Base-by-base conservation (phyloP, 257 asterid species). In the Penstemon davidsonii region DNA sequence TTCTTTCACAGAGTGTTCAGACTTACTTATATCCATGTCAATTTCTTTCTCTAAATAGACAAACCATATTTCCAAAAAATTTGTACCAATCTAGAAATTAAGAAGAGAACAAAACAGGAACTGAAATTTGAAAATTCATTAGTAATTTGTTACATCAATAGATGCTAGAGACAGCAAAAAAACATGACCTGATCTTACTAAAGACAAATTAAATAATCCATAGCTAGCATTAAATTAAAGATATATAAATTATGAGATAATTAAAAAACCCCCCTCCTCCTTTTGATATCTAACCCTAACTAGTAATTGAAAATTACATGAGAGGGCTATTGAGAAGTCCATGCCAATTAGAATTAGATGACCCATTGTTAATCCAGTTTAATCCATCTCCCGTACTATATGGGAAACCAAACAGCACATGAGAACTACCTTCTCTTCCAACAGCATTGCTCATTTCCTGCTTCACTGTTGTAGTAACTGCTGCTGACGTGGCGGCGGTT, bases 281-380 rank as follows among this genome's bases (percentile, higher is more conserved):
- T 25, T 25, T 25, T 25, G 33, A 25, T 25, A 25, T 25, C 33
- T 25, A 25, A 25, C 33, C 2, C 18, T 15, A 15, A 15, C 18
- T 1, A 2, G 33, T 25, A 25, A 25, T 25, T 25, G 33, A 1
- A 25, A 25, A 25, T 39, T 13, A 92, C 91, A 86, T 81, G 39
- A 92, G 86, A 42, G 97, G 86, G 55, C 93, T 86, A 62, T 92
- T 90, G 37, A 90, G 71, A 58, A 92, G 96, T 11, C 96, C 98
- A 47, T 89, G 96, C 95, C 96, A 85, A 56, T 66, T 72, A 1
- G 90, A 85, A 56, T 66, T 72, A 1, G 90, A 71, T 15, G 87
- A 54, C 5, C 86, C 87, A 56, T 85, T 79, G 51, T 86, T 88
- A 69, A 79, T 84, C 90, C 95, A 75, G 74, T 74, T 83, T 7